Evolutionary conservation across 2,329 filamentous ascomycete species (phyloP).

Genomic region (Diaporthe sp.): DNA sequence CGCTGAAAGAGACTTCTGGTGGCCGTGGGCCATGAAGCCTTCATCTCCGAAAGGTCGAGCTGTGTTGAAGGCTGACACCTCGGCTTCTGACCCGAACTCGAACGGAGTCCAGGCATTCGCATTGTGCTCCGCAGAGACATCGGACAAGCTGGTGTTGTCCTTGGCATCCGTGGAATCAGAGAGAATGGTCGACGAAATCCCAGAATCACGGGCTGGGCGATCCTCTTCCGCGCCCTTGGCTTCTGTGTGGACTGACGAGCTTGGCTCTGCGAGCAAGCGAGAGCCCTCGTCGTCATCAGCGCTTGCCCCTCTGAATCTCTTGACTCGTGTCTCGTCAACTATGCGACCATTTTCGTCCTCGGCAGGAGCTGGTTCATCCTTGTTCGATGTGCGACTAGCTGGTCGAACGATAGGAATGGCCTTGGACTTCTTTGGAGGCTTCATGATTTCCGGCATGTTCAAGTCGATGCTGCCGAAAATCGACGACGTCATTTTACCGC

Average conservation of each 20-base stretch:
- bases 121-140: conserved; percentile 64
- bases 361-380: conserved; percentile 47
- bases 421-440: conserved; percentile 81
- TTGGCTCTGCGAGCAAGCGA: conserved; percentile 75
- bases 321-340: conserved; percentile 78
- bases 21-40: conserved; percentile 56
- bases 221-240: conserved; percentile 43
- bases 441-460: conserved; percentile 72
- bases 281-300: conserved; percentile 81
- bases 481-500: conserved; percentile 57
- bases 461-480: conserved; percentile 81
- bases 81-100: conserved; percentile 67
- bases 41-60: conserved; percentile 65
- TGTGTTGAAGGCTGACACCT: conserved; percentile 66
- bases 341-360: conserved; percentile 73
- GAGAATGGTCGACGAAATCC: conserved; percentile 66
- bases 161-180: conserved; percentile 70
- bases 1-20: conserved; percentile 76
- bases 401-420: conserved; percentile 85
- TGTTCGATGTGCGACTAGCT: conserved; percentile 59
- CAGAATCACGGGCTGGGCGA: conserved; percentile 60
- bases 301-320: conserved; percentile 77
- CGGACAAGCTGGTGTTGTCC: conserved; percentile 66
- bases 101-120: conserved; percentile 71
- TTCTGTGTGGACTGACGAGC: conserved; percentile 46